Percentiles rank a stretch among this genome's conserved stretches.
Evolutionary conservation across 345 rosid species (phyloP).

Genomic region (Sisymbrium altissimum): DNA sequence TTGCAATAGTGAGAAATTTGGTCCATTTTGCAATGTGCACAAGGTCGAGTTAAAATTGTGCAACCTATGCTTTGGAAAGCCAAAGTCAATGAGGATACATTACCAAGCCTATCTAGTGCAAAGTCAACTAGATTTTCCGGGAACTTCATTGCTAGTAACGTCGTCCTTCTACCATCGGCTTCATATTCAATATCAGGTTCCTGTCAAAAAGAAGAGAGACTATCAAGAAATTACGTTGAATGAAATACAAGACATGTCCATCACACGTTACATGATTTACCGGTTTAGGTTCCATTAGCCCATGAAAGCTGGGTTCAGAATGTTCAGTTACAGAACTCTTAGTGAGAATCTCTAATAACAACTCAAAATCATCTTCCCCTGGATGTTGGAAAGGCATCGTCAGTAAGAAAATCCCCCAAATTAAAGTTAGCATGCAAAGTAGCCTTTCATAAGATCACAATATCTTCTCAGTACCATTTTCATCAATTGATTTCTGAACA

Average conservation of each 20-base stretch:
- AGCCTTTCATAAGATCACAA: not conserved
- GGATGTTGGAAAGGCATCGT: conserved; percentile 27
- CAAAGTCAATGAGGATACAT: not conserved
- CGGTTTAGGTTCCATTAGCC: conserved; percentile 31
- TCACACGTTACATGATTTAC: conserved; percentile 1
- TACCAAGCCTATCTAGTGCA: conserved; percentile 80
- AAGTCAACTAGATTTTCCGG: conserved; percentile 57
- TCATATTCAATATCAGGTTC: conserved; percentile 57
- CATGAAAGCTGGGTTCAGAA: conserved; percentile 21
- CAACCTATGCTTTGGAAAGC: not conserved
- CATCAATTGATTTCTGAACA: conserved; percentile 65
- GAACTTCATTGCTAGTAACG: conserved; percentile 72
- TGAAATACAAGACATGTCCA: not conserved
- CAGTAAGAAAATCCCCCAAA: conserved; percentile 15
- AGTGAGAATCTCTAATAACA: conserved; percentile 66
- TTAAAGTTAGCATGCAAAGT: not conserved
- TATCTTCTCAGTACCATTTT: conserved; percentile 51
- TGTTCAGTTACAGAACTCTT: conserved; percentile 18
- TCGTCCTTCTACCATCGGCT: conserved; percentile 51
- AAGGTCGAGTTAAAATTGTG: not conserved
- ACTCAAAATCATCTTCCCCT: conserved; percentile 72
- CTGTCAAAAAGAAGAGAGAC: conserved; percentile 39
- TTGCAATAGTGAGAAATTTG: not conserved
- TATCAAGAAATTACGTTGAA: not conserved
- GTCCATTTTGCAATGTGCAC: not conserved